Conservation (phyloP, 352 stramenopile species). For the Phytopythium kandeliae region DNA sequence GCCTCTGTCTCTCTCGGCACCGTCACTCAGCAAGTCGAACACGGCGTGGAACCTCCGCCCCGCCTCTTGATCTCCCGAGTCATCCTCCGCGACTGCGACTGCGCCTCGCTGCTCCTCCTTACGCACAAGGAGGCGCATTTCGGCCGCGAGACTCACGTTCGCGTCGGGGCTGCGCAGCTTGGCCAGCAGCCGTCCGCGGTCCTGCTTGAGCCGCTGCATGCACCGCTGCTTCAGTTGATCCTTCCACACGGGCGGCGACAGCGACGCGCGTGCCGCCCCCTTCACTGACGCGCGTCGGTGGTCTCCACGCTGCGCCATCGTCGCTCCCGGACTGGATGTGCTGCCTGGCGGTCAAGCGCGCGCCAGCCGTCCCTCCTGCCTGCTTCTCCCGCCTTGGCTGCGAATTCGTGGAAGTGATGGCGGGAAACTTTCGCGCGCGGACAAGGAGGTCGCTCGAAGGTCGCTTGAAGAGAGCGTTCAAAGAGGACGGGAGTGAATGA, state of each 20-base stretch:
- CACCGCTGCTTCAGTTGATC: slow-evolving; percentile 70
- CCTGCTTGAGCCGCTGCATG: slow-evolving; percentile 57
- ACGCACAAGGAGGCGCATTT: slow-evolving; percentile 57
- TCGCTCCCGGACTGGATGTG: not conserved
- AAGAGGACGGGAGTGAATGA: not conserved
- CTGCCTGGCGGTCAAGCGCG: not conserved
- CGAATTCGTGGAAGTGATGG: not conserved
- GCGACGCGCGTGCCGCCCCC: slow-evolving; percentile 26
- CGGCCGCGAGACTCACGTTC: slow-evolving; percentile 40
- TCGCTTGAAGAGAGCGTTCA: not conserved
- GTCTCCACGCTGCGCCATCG: not conserved
- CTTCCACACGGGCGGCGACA: slow-evolving; percentile 72
- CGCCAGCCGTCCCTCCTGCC: no score
- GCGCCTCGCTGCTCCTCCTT: slow-evolving; percentile 23
- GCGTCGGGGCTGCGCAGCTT: slow-evolving; percentile 52
- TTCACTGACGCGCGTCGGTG: slow-evolving; percentile 14
- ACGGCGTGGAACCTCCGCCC: slow-evolving; percentile 19
- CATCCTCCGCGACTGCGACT: not conserved
- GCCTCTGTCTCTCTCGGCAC: not conserved
- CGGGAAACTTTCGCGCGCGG: not conserved
- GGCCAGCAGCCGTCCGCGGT: slow-evolving; percentile 52
- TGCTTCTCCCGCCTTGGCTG: not conserved
- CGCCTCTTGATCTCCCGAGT: not conserved
- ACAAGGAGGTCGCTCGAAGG: not conserved
- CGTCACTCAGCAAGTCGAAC: slow-evolving; percentile 20